Conservation (phyloP, 371 early-diverging fungal genomes). For the Rhizopus microsporus region DNA sequence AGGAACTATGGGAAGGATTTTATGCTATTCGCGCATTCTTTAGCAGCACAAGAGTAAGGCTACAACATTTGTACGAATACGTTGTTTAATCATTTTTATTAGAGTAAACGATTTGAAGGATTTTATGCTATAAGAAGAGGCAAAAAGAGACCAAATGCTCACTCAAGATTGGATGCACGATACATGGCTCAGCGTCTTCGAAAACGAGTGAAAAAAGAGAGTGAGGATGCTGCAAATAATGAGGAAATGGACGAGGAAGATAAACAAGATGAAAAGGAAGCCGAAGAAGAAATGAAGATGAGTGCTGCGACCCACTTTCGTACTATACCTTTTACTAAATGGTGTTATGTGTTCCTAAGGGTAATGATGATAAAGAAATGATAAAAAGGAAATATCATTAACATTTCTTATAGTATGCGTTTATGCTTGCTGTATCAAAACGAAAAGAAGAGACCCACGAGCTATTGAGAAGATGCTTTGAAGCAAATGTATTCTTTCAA, state of each 20-base stretch:
- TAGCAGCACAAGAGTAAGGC: slow-evolving; percentile 44
- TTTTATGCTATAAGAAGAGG: slow-evolving; percentile 35
- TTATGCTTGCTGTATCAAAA: slow-evolving; percentile 58
- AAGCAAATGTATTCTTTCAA: slow-evolving; percentile 73
- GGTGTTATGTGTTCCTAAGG: slow-evolving; percentile 67
- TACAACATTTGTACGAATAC: slow-evolving; percentile 1
- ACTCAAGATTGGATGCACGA: slow-evolving; percentile 26
- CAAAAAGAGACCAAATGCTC: background rate
- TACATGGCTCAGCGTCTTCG: slow-evolving; percentile 39
- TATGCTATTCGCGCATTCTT: slow-evolving; percentile 58
- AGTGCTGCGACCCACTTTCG: slow-evolving; percentile 40
- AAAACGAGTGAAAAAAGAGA: slow-evolving; percentile 17
- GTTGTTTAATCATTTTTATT: background rate
- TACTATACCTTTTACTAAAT: slow-evolving; percentile 60
- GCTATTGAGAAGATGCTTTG: slow-evolving; percentile 56
- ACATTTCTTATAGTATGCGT: slow-evolving; percentile 51
- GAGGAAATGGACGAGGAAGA: slow-evolving; percentile 37
- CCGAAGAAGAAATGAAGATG: slow-evolving; percentile 24
- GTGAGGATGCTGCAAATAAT: slow-evolving; percentile 11
- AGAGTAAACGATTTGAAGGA: slow-evolving; percentile 26
- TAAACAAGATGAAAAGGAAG: slow-evolving; percentile 24
- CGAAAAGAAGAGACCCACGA: slow-evolving; percentile 63
- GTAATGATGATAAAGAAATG: slow-evolving; percentile 27
- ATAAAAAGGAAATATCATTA: background rate
- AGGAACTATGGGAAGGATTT: slow-evolving; percentile 54